phyloP scores from a whole-genome alignment of 208 protist genomes.

The Wallacemonas rigidus region DNA sequence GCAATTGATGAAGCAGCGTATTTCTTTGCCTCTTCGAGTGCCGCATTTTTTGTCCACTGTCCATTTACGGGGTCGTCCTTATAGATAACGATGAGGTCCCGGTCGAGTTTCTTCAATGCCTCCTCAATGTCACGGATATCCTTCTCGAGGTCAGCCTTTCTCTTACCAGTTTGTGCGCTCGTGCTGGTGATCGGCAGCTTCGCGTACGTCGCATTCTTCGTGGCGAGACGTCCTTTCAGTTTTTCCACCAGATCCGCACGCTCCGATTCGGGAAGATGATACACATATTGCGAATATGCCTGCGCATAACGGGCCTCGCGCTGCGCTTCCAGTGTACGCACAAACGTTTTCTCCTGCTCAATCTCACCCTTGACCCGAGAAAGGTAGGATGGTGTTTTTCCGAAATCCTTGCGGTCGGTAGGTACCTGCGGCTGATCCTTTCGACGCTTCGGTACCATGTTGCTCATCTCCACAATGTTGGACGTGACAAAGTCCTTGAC shows the following conservation, averaged over 20 bases:
- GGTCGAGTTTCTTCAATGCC: conserved; percentile 79
- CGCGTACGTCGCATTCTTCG: conserved; percentile 67
- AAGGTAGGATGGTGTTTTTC: conserved; percentile 86
- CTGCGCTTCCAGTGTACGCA: conserved; percentile 66
- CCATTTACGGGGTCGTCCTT: conserved; percentile 79
- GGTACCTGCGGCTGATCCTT: conserved; percentile 62
- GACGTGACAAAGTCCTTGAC: conserved; percentile 92
- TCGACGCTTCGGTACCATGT: conserved; percentile 81
- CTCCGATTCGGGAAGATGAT: conserved; percentile 78
- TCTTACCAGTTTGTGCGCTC: conserved; percentile 62
- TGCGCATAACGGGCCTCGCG: conserved; percentile 40
- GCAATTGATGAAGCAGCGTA: conserved; percentile 24
- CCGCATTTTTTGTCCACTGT: conserved; percentile 75
- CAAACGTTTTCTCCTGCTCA: conserved; percentile 76
- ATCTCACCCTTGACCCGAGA: conserved; percentile 87
- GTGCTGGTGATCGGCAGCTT: conserved; percentile 89
- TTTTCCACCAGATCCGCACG: conserved; percentile 61
- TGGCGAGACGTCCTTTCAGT: conserved; percentile 67
- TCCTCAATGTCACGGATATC: conserved; percentile 76
- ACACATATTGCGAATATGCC: conserved; percentile 61
- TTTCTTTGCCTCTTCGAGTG: conserved; percentile 69
- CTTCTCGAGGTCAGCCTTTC: conserved; percentile 68
- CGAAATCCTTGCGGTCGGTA: conserved; percentile 82
- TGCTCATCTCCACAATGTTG: conserved; percentile 93
- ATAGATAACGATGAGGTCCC: conserved; percentile 89